Base-by-base conservation (phyloP, 345 rosid species). In the Bretschneidera sinensis region DNA sequence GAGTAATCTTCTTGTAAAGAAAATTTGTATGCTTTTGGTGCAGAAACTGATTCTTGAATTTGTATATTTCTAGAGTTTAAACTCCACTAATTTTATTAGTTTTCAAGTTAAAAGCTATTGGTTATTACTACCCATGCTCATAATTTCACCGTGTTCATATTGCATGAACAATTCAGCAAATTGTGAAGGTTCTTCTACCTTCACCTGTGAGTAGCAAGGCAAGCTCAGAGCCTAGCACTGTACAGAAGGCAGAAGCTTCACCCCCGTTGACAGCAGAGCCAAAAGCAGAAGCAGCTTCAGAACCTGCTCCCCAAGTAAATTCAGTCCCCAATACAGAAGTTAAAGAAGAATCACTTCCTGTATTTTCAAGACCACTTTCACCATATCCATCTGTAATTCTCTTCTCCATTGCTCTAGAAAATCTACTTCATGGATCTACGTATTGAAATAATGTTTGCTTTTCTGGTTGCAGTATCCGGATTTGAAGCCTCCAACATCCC, bases 401-500 rank as follows among this genome's bases (percentile, higher is more conserved):
- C 69, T 16, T 52, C 51, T 60, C 19, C 51, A 4, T 43, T 64
- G 8, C 60, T 54, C 54, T 55, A 51, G 39, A n/a, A n/a, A n/a
- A 24, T 2, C 24, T 52, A 51, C n/a, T n/a, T n/a, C n/a, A n/a
- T 39, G 35, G 21, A 11, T 59, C 33, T 49, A 47, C 45, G 48
- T 20, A 25, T 28, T 21, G 35, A 51, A 24, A 25, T 60, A 17
- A 62, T 62, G 31, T 54, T 16, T 57, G 25, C 21, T 50, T 34
- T 63, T 60, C 45, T 50, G 62, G 61, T 66, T 69, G 77, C 96
- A 94, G 99, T 94, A 90, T 71, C 89, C 97, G 15, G 99, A 94
- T 74, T 65, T 87, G 70, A 94, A 90, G 90, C 99, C 99, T 65
- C 99, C 99, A 59, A 65, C 96, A 64, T 86, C 99, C 52, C 97